A percentile compares a stretch with the other conserved stretches of the same genome.
These are phyloP conservation scores for Pythium guiyangense DNA, from an alignment of 352 stramenopile genomes.

Conservation along the genomic window DNA sequence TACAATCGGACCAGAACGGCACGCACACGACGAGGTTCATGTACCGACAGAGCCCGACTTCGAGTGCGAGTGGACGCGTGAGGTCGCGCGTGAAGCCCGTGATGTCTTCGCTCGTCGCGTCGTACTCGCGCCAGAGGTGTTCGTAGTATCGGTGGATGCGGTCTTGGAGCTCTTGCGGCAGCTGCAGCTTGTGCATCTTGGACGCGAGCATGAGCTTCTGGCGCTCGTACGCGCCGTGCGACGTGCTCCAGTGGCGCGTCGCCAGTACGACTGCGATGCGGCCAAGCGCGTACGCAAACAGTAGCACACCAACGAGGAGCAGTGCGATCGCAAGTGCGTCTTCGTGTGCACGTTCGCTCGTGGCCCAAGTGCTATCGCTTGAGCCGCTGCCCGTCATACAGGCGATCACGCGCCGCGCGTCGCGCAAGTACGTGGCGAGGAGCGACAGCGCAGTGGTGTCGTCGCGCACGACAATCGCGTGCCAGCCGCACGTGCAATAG, in stretches of 20 bases:
- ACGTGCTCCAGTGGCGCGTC: slow-evolving; percentile 7
- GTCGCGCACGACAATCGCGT: background rate
- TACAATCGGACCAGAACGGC: slow-evolving; percentile 35
- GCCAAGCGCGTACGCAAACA: slow-evolving; percentile 14
- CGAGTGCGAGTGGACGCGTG: slow-evolving; percentile 29
- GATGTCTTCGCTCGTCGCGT: slow-evolving; percentile 31
- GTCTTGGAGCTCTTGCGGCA: slow-evolving; percentile 26
- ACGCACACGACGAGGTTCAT: slow-evolving; percentile 30
- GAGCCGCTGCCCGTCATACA: background rate
- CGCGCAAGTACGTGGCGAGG: background rate
- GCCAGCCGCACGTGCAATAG: slow-evolving; percentile 5
- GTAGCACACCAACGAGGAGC: slow-evolving; percentile 3
- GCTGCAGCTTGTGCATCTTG: slow-evolving; percentile 16
- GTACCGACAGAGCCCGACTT: slow-evolving; percentile 35
- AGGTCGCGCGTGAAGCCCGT: slow-evolving; percentile 33
- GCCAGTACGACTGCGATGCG: slow-evolving; percentile 17
- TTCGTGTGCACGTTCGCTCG: too few relatives aligned
- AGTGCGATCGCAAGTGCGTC: slow-evolving; percentile 1
- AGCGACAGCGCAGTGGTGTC: too few relatives aligned
- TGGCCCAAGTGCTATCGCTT: background rate
- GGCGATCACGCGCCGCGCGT: background rate
- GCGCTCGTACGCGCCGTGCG: slow-evolving; percentile 9
- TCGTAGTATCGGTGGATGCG: slow-evolving; percentile 41
- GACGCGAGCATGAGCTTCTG: slow-evolving; percentile 21
- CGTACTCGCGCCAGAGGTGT: slow-evolving; percentile 41